Percentiles rank a stretch among this genome's conserved stretches.
phyloP scores from a whole-genome alignment of 768 basidiomycete genomes.

The Boletus rubropictus region DNA sequence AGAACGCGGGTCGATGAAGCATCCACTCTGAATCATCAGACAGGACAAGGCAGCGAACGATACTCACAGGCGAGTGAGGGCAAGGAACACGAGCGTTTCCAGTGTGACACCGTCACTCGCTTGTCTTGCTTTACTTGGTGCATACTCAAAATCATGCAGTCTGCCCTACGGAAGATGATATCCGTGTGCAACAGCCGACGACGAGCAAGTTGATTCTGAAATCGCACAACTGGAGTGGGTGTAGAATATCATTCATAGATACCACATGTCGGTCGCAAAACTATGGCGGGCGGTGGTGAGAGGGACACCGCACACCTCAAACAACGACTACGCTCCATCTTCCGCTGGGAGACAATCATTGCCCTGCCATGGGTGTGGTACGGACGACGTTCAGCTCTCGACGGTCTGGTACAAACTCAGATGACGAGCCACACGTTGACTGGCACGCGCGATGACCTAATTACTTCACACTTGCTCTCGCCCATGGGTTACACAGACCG shows the following conservation, averaged over 20 bases:
- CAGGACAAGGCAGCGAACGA: constrained; percentile 1
- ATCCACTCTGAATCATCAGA: constrained; percentile 94
- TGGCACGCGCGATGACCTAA: constrained; percentile 1
- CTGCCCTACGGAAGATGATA: constrained; percentile 20
- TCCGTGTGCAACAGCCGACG: constrained; percentile 24
- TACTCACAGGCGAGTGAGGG: constrained; percentile 18
- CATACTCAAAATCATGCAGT: constrained; percentile 15
- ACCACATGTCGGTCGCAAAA: constrained; percentile 31
- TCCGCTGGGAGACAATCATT: constrained; percentile 26
- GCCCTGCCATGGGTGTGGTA: constrained; percentile 4
- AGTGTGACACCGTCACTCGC: constrained; percentile 19
- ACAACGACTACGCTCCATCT: constrained; percentile 50
- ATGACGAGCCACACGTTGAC: neutral
- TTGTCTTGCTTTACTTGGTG: neutral
- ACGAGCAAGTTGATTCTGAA: constrained; percentile 41
- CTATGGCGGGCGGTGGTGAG: constrained; percentile 62
- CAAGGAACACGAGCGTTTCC: neutral
- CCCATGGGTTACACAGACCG: constrained; percentile 55
- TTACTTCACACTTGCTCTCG: neutral
- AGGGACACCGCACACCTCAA: constrained; percentile 61
- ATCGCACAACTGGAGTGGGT: constrained; percentile 40
- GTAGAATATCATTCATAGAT: too few relatives aligned
- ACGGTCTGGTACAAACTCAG: constrained; percentile 19
- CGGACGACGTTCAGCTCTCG: constrained; percentile 19
- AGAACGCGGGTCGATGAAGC: constrained; percentile 61